Evolutionary conservation across 305 asterid genomes (phyloP).

Genomic region (Fraxinus platypoda): DNA sequence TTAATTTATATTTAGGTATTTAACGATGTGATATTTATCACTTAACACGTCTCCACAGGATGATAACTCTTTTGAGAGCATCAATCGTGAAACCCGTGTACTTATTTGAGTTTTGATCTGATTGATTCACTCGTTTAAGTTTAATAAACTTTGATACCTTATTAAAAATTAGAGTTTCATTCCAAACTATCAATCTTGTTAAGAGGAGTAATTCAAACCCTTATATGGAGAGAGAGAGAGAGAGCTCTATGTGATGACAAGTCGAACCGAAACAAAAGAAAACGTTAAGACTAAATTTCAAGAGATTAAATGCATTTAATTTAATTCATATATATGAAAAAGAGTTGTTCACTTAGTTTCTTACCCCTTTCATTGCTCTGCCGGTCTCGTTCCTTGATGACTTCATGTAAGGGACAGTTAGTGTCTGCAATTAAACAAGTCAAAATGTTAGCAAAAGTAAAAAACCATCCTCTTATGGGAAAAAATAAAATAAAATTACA

Average conservation of each 20-base stretch:
- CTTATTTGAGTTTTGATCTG: too few species aligned
- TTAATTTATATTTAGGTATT: background rate
- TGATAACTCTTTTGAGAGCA: background rate
- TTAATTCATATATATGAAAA: background rate
- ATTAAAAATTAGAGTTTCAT: background rate
- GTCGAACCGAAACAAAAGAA: background rate
- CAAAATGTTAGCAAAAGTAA: too few species aligned
- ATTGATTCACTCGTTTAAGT: too few species aligned
- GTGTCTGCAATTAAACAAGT: slow-evolving; percentile 45
- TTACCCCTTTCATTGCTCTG: slow-evolving; percentile 59
- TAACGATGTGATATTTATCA: too few species aligned
- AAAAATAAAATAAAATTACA: background rate
- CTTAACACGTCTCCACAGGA: background rate
- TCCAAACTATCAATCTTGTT: too few species aligned
- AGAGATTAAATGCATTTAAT: background rate
- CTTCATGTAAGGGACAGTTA: slow-evolving; percentile 88
- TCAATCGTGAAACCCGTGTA: too few species aligned
- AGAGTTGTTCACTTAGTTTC: background rate
- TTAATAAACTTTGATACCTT: too few species aligned
- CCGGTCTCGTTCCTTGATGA: slow-evolving; percentile 53
- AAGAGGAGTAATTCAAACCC: too few species aligned
- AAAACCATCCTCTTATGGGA: background rate
- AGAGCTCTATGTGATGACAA: background rate
- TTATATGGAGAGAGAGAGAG: too few species aligned
- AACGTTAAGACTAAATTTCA: background rate